Base-by-base conservation (phyloP, 2,329 filamentous ascomycete species). In the Harringtonia aguacate region DNA sequence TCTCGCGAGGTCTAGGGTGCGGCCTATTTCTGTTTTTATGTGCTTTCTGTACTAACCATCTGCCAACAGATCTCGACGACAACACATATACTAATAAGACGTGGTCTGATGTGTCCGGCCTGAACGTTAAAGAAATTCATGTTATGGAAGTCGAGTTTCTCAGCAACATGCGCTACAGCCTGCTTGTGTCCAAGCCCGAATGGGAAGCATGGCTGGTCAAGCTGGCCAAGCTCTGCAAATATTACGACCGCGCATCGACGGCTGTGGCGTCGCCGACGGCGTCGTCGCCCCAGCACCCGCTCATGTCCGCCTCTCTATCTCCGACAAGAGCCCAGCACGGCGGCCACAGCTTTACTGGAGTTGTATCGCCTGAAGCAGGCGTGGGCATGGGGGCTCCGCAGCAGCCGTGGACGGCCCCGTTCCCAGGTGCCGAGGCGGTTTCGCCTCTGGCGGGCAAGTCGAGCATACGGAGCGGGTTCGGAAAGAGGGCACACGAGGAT, bases 121-220 rank as follows among this genome's bases (percentile, higher is more conserved):
- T 98, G 48, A 81, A 86, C 2, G 90, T 97, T 13, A 80, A 84
- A 48, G 92, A 98, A 63, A 95, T 98, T 41, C 92, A 98, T 60
- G 84, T 95, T 36, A 98, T 98, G 92, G 92, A 98, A 61, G 92
- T 98, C n/a, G 92, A 98, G 61, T 98, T 98, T 56, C 70, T 98
- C 50, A 95, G 90, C 69, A 97, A 97, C 63, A 94, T 98, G 82
- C 80, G 90, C 56, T 98, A 97, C 64, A 88, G 86, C 55, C 70
- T 98, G 8, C 81, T 90, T 58, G 87, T 86, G 4, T 94, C 89
- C 4, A 81, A 87, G 58, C 73, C 79, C 43, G 78, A 95, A 59
- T 98, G 92, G 92, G 73, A 79, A 39, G 75, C 80, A 43, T 97
- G 92, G 92, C 81, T 95, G 56, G 68, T 72, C 49, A 88, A 88